Evolutionary conservation across 495 filamentous ascomycete species (phyloP), one percentile per base, ranked within the genome.

Genomic region (Xylaria venustula): DNA sequence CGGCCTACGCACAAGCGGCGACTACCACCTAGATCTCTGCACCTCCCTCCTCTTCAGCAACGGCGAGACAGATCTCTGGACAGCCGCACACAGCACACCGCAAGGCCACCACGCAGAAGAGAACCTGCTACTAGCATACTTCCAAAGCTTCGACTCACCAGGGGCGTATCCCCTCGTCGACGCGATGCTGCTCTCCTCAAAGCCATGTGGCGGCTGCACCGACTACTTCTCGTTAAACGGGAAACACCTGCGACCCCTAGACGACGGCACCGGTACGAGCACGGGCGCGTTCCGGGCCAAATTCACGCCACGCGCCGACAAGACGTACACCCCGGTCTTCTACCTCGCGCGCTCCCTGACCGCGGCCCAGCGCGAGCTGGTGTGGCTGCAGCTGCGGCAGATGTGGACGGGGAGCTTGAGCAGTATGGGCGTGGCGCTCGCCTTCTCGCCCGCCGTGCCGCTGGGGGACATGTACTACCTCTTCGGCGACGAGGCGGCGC

Each of bases 71-170:
- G 64, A 71, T 22, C 48, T 71, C 7, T 71, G 68, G 68, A 68
- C 61, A 6, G 54, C 68, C 0, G 51, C 12, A 52, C 52, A 17
- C 58, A 66, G 32, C 57, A 15, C 62, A 12, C 60, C 53, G 0
- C 51, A 59, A 28, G 50, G 66, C 59, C 66, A 63, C 11, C 66
- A 71, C 41, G 68, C 68, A 1, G 68, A 71, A 28, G 68, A 71
- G 54, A 69, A 66, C 46, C 65, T 69, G 37, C 58, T 71, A 12
- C 55, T 69, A 0, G 62, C 66, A 4, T 71, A 71, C 46, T 67
- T 66, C 57, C 64, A 71, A n/a, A 60, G 66, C 26, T 71, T 71
- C 62, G 68, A 71, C 60, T 69, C 68, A 2, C 68, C 68, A 4
- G 68, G 68, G 0, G 67, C 68, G 1, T 71, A 67, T 40, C 68